Percentiles rank a stretch among this genome's conserved stretches.
Conservation (phyloP, 768 basidiomycete genomes). For the Pleurotus eryngii region DNA sequence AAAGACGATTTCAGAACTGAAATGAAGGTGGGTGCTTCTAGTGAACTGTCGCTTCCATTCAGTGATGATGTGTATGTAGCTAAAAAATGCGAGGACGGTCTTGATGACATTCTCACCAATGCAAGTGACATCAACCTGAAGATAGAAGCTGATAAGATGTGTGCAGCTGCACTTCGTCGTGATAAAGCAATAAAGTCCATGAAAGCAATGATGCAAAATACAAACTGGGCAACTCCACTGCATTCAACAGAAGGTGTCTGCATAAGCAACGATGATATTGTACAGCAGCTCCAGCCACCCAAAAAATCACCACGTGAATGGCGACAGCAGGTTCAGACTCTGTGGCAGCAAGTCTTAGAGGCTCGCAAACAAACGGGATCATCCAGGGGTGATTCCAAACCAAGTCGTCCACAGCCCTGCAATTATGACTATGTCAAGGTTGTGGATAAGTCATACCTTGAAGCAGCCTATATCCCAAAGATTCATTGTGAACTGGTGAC, state of each 20-base stretch:
- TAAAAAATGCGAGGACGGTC: not conserved
- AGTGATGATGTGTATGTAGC: not conserved
- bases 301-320: not conserved
- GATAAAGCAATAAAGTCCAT: not conserved
- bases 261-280: not conserved
- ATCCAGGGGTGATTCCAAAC: not conserved
- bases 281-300: not conserved
- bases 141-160: not conserved
- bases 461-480: not conserved
- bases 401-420: too few species aligned
- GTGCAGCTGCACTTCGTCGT: not conserved
- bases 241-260: not conserved
- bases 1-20: constrained; percentile 26
- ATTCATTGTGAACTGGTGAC: not conserved
- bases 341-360: not conserved
- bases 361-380: not conserved
- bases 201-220: not conserved
- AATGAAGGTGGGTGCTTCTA: not conserved
- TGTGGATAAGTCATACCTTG: constrained; percentile 3
- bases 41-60: not conserved
- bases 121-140: not conserved
- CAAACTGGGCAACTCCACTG: not conserved
- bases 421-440: not conserved
- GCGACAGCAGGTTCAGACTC: not conserved
- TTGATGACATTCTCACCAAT: not conserved